phyloP scores from a whole-genome alignment of 345 rosid species.

The Murraya koenigii region DNA sequence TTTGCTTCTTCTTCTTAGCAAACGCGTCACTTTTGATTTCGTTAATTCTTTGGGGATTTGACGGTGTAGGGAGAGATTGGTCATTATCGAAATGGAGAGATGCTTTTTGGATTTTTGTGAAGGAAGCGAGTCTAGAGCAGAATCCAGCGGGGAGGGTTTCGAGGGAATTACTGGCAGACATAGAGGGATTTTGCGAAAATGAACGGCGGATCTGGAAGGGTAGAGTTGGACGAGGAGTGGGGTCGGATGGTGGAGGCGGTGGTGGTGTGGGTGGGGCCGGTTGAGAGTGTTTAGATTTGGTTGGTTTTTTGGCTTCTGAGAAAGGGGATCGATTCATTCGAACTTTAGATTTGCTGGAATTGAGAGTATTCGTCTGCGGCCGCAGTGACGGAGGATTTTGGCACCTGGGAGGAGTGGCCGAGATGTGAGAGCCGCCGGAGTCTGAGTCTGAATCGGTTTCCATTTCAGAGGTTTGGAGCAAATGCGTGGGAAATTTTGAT shows the following conservation, averaged over 20 bases:
- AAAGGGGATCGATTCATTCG: constrained; percentile 28
- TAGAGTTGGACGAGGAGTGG: constrained; percentile 33
- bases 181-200: constrained; percentile 17
- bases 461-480: constrained; percentile 27
- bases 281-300: constrained; percentile 14
- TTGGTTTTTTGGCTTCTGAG: constrained; percentile 28
- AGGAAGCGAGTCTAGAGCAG: constrained; percentile 58
- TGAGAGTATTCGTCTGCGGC: constrained; percentile 12
- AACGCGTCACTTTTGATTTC: constrained; percentile 20
- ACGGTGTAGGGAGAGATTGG: constrained; percentile 13
- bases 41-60: background rate
- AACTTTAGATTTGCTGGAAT: constrained; percentile 23
- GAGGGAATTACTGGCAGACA: constrained; percentile 24
- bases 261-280: background rate
- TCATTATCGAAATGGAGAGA: constrained; percentile 43
- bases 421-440: constrained; percentile 83
- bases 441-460: constrained; percentile 86
- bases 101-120: constrained; percentile 50
- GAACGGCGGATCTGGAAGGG: constrained; percentile 68
- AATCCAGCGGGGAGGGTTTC: constrained; percentile 52
- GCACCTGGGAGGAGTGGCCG: constrained; percentile 85
- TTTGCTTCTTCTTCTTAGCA: constrained; percentile 29
- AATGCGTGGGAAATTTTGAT: background rate
- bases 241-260: background rate
- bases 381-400: constrained; percentile 24